Evolutionary conservation across 2,329 filamentous ascomycete species (phyloP).

Genomic region (Ophiostoma pallidulum): DNA sequence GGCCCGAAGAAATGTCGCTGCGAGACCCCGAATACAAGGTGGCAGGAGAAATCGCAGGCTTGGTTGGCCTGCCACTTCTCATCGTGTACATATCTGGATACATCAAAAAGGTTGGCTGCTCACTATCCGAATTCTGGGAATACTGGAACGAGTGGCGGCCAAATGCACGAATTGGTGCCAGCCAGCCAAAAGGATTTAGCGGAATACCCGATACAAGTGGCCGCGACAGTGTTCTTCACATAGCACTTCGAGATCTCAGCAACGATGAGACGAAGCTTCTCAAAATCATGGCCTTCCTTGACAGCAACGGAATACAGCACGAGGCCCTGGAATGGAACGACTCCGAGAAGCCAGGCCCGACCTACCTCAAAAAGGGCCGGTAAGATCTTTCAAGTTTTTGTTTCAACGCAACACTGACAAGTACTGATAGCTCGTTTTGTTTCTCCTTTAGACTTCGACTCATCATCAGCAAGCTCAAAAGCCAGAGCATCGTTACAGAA

Average conservation of each 20-base stretch:
- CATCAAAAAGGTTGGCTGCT: conserved; percentile 14
- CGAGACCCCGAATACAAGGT: conserved; percentile 14
- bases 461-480: conserved; percentile 15
- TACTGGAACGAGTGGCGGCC: conserved; percentile 16
- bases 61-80: conserved; percentile 13
- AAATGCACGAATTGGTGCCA: neutral
- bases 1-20: conserved; percentile 9
- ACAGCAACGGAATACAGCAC: conserved; percentile 14
- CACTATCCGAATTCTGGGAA: conserved; percentile 15
- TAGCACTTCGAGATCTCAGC: conserved; percentile 13
- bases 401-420: too few relatives aligned
- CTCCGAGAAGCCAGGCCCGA: conserved; percentile 5
- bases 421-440: too few relatives aligned
- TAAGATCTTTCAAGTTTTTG: neutral
- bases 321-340: conserved; percentile 15
- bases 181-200: neutral
- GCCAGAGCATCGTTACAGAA: conserved; percentile 11
- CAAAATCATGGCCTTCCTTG: conserved; percentile 15
- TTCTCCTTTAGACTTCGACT: conserved; percentile 4
- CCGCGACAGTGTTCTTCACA: conserved; percentile 7
- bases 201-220: neutral
- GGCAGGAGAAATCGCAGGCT: conserved; percentile 9
- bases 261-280: conserved; percentile 13
- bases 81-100: conserved; percentile 16
- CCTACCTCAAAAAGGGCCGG: conserved; percentile 8